Conservation (phyloP, 441 rosid genomes). For the Adansonia rubrostipa region DNA sequence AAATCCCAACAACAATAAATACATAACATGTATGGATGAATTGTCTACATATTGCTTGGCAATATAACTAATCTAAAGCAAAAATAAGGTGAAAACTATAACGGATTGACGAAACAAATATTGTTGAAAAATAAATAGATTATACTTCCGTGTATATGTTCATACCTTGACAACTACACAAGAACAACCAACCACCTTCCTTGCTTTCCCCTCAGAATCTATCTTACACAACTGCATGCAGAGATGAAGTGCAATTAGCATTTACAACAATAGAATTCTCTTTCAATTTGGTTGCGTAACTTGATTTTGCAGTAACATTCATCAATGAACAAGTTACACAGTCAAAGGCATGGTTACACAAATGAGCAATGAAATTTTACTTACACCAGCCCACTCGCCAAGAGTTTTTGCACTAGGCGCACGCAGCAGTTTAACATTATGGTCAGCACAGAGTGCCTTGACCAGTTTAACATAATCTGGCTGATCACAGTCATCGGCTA, state of each 20-base stretch:
- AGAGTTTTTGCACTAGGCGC: slow-evolving; percentile 90
- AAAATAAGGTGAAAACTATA: neutral
- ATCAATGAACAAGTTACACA: neutral
- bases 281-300: neutral
- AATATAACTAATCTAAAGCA: neutral
- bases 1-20: neutral
- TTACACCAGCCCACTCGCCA: slow-evolving; percentile 99
- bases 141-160: neutral
- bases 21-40: neutral
- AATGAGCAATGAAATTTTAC: slow-evolving; percentile 27
- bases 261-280: neutral
- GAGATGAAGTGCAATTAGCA: neutral
- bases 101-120: neutral
- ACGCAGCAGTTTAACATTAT: slow-evolving; percentile 59
- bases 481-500: slow-evolving; percentile 94
- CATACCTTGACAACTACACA: slow-evolving; percentile 50
- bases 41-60: neutral
- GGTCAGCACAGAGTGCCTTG: slow-evolving; percentile 86
- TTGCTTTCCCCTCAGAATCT: slow-evolving; percentile 32
- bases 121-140: neutral
- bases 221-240: slow-evolving; percentile 50
- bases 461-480: slow-evolving; percentile 88
- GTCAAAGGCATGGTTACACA: neutral
- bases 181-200: slow-evolving; percentile 53
- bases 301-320: neutral